Evolutionary conservation across 176 grass and related monocot species (phyloP), one percentile per base, ranked within the genome.

Genomic region (Phyllostachys edulis): DNA sequence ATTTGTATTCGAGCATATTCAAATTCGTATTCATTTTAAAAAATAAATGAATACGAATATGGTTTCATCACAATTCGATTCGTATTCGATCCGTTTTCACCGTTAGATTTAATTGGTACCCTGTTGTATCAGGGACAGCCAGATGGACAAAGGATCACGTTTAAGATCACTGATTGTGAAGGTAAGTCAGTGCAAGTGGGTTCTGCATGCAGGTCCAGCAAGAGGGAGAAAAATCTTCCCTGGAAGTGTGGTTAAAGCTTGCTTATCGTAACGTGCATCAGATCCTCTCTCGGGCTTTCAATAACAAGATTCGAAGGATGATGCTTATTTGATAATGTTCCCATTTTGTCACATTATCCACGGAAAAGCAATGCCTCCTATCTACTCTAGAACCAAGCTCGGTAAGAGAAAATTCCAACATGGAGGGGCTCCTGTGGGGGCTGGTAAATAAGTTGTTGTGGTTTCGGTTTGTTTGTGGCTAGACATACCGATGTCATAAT

Each of bases 181-280:
- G 27, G 62, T 57, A 44, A 44, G 57, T 13, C 12, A 13, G 36
- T 40, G 27, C 65, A 61, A 69, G 61, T 62, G 29, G 50, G 27
- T 51, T 50, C 29, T 49, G 50, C 75, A 63, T 59, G 55, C 42
- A 76, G 70, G 70, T 81, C 34, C 24, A 79, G 16, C 39, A 73
- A 51, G 54, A 57, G 59, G 45, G 38, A 39, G 59, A 7, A 71
- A 71, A 78, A 39, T 72, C 73, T 78, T 82, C 49, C 24, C 40
- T 82, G 76, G 16, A 26, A 32, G 75, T 71, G 59, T 82, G 74
- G 79, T 57, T 90, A 79, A 84, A 89, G 88, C 70, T 24, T 14
- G 88, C 59, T 90, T 90, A 78, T 87, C 32, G 1, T 87, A 79
- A 60, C 16, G 34, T 69, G 89, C 84, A 90, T 90, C 89, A 6